Base-by-base conservation (phyloP, 2,329 filamentous ascomycete genomes). In the Fusarium guadeloupense region DNA sequence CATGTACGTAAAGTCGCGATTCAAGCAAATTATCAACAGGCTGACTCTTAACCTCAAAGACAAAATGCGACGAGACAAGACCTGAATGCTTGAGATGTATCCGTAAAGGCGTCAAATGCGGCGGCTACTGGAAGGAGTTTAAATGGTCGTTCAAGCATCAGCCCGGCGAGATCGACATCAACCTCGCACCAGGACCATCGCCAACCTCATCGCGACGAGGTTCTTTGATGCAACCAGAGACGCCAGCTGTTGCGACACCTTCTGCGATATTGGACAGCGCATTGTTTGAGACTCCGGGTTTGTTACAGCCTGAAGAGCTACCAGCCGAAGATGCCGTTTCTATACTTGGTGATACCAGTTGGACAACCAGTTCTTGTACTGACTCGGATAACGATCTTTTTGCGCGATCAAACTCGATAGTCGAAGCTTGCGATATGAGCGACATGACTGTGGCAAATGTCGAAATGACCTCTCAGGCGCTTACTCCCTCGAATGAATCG, bases 61-160 rank as follows among this genome's bases (percentile, higher is more conserved):
- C 70, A 8, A 72, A 72, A 71, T 72, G 71, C 57, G 71, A 72
- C 33, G 71, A 72, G 43, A 66, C 69, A 34, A 69, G 69, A 38
- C 71, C 71, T 3, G 66, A 66, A 23, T 72, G 71, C 42, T 51
- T 64, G 10, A 65, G 63, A 40, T 72, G 71, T 51, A 53, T 62
- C 9, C 60, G 63, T 3, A 72, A 72, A 30, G 71, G 71, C 6
- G 62, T 72, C 14, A 64, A 62, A 13, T 72, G 71, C 33, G 69
- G 64, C 4, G 71, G 71, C 5, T 72, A 72, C 16, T 65, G 64
- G 59, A 63, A 63, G 19, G 71, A 72, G 17, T 71, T 78, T 38
- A 75, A 74, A 31, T 79, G 77, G 77, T 78, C 77, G 0, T 78
- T 76, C 58, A 79, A 78, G 38, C 75, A 79, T 50, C 76, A 78